Conservation (phyloP, 768 basidiomycete species). For the Lyophyllum decastes region DNA sequence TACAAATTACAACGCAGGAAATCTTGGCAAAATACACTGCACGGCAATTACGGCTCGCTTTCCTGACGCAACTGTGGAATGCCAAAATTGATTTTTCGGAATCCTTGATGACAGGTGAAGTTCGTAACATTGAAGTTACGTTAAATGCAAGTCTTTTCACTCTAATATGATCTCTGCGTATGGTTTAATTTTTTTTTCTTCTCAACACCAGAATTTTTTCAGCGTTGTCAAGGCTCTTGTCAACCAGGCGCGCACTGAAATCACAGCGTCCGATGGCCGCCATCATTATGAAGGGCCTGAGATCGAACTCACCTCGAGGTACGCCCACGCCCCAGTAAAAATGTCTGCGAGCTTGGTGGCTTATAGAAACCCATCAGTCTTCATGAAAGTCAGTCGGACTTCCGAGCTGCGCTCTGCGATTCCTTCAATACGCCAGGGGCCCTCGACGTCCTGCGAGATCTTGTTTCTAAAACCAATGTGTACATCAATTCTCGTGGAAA, state of each 20-base stretch:
- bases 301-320: constrained; percentile 68
- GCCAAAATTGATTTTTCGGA: constrained; percentile 94
- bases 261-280: constrained; percentile 53
- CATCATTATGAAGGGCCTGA: constrained; percentile 73
- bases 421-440: constrained; percentile 96
- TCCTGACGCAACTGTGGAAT: constrained; percentile 91
- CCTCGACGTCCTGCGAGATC: constrained; percentile 70
- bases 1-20: constrained; percentile 52
- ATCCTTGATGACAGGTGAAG: constrained; percentile 85
- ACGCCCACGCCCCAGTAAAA: background rate
- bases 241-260: constrained; percentile 50
- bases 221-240: constrained; percentile 81
- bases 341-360: background rate
- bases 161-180: background rate
- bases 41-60: constrained; percentile 88
- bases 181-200: background rate
- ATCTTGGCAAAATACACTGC: constrained; percentile 81
- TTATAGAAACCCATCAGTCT: constrained; percentile 48
- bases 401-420: constrained; percentile 89
- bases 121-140: constrained; percentile 77
- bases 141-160: constrained; percentile 68
- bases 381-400: constrained; percentile 69
- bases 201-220: constrained; percentile 85
- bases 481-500: constrained; percentile 76
- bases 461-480: constrained; percentile 84